These are phyloP conservation scores for Phytomonas sp. DNA, from an alignment of 208 protist species.

Conservation along the genomic window DNA sequence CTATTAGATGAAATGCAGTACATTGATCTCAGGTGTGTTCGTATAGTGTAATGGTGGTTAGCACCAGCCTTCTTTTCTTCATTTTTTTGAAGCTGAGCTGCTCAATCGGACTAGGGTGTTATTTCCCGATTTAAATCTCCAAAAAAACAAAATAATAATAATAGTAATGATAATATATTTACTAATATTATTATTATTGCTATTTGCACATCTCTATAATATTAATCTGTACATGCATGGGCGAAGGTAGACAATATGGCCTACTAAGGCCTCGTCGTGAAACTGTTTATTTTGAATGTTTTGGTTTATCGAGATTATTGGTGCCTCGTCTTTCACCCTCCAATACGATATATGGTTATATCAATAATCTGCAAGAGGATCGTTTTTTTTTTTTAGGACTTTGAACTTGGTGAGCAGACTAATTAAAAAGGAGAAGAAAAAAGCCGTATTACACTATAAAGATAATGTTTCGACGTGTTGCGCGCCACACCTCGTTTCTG, in stretches of 20 bases:
- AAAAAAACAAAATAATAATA: not conserved
- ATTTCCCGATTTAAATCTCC: not conserved
- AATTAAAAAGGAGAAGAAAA: not conserved
- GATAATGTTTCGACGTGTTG: conserved; percentile 35
- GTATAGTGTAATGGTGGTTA: not conserved
- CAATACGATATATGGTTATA: not conserved
- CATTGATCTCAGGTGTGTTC: not conserved
- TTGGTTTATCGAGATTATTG: not conserved
- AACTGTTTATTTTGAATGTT: not conserved
- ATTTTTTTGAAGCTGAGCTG: conserved; percentile 4
- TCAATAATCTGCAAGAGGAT: not conserved
- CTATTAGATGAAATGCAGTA: not conserved
- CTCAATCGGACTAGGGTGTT: not conserved
- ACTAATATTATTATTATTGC: not conserved
- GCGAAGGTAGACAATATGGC: not conserved
- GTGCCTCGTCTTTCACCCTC: not conserved
- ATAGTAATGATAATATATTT: not conserved
- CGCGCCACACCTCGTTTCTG: conserved; percentile 32
- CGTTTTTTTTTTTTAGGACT: not conserved
- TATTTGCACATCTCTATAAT: not conserved
- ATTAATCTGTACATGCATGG: not conserved
- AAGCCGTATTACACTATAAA: conserved; percentile 3
- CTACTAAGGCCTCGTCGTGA: not conserved
- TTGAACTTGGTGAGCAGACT: not conserved
- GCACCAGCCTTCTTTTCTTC: not conserved